Evolutionary conservation across 2,329 filamentous ascomycete species (phyloP).

Genomic region (Aspergillus sp.): DNA sequence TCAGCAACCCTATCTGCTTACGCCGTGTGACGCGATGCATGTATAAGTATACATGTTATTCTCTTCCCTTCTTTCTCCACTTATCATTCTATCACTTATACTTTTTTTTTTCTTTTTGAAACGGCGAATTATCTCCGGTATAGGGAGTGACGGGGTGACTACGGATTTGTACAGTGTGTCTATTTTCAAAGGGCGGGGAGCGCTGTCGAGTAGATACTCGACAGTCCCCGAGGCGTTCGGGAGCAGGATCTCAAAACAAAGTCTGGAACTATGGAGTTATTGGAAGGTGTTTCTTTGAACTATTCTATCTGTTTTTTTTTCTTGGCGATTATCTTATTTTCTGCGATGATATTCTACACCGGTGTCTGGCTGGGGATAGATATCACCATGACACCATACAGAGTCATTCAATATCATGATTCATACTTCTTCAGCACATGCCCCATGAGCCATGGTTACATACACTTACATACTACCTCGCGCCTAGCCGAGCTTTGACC

Average conservation of each 20-base stretch:
- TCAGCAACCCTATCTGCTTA: conserved; percentile 12
- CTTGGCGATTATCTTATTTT: not conserved
- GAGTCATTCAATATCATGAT: not conserved
- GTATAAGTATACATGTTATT: conserved; percentile 31
- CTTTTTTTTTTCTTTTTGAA: conserved; percentile 6
- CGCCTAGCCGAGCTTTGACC: not conserved
- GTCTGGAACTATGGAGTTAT: conserved; percentile 6
- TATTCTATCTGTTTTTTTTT: not conserved
- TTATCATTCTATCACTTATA: conserved; percentile 11
- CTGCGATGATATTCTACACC: not conserved
- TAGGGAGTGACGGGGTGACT: not conserved
- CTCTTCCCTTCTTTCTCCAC: conserved; percentile 10
- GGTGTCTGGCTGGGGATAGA: not conserved
- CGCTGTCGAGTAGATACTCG: not conserved
- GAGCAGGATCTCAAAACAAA: conserved; percentile 20
- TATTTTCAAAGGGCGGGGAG: not conserved
- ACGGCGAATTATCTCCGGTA: not conserved
- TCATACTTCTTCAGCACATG: not conserved
- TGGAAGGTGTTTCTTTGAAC: conserved; percentile 3
- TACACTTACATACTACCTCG: too few species aligned
- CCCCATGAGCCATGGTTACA: not conserved
- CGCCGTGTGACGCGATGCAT: conserved; percentile 34
- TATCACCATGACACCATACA: not conserved
- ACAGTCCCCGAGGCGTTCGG: conserved; percentile 7
- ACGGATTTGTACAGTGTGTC: conserved; percentile 7